Base-by-base conservation (phyloP, 2,329 filamentous ascomycete species). In the Phaeophleospora eucalypticola region DNA sequence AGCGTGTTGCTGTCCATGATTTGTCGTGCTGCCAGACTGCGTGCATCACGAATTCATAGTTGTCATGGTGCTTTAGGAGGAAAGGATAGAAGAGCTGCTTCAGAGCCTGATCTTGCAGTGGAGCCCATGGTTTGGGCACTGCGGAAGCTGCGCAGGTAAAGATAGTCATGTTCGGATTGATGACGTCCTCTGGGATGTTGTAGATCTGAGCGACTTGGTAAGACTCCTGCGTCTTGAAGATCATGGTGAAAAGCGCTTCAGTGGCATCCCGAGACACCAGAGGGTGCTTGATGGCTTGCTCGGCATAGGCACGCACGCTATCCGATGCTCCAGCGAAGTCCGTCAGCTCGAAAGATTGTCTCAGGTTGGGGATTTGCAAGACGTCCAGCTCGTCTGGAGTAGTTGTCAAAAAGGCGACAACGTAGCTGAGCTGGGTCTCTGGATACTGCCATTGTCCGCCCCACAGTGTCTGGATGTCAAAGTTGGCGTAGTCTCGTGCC, bases 11-110 rank as follows among this genome's bases (percentile, higher is more conserved):
- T 14, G 97, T 86, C 86, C 89, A 97, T 16, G 84, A 79, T 56
- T 84, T 87, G 64, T 97, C 89, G 63, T 93, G 89, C 57, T 86
- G 84, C 90, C 91, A 97, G 4, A 95, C 72, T 48, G 89, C 90
- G 63, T 95, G 85, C 47, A 98, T 79, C 12, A 95, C 91, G 53
- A 96, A 94, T 56, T 90, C 84, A 65, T 88, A 86, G 45, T 90
- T 81, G 3, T 83, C 78, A 9, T 89, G 82, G 46, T 83, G 80
- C 66, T 90, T 90, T 61, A 83, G 79, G 20, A 96, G 75, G 64
- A 95, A 96, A 9, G 86, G 86, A 42, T 87, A 83, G 58, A 96
- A 91, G 1, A 91, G 73, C 12, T 86, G 86, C 49, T 81, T 83
- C 20, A 90, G 69, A 0, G 87, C 89, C 45, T 90, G 86, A 27